Base-by-base conservation (phyloP, 805 yeast species). In the Myxozyma vanderwaltii region DNA sequence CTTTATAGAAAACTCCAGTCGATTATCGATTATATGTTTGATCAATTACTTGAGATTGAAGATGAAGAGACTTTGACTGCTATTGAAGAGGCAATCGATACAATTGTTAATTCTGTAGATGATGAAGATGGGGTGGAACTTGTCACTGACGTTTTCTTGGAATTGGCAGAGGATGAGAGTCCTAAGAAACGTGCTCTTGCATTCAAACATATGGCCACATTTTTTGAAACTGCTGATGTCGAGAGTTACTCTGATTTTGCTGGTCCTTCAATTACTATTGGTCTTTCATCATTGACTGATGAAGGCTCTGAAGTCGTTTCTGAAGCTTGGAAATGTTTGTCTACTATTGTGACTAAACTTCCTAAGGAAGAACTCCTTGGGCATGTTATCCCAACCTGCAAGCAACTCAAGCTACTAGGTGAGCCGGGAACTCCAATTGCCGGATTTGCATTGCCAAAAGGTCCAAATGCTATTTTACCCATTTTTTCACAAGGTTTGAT, bases 401-500 rank as follows among this genome's bases (percentile, higher is more conserved):
- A 84, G 71, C 83, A 96, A 0, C 77, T 94, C 68, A 78, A 78
- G 33, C 72, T 84, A 57, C 81, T 90, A 19, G 86, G 85, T 0
- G 80, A 81, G 68, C 90, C 88, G 33, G 74, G 43, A 4, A 38
- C 23, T 19, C 8, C 17, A n/a, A 38, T 91, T 52, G 82, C 86
- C 35, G 97, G 90, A 0, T 88, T 91, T 73, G 71, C 55, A 71
- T 82, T 63, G 69, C 84, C 76, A 85, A 95, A 73, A 85, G 84
- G 98, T 51, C 96, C 97, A 60, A 84, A 82, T 70, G 87, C 96
- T 75, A 75, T 94, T 40, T 79, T 94, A 67, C 99, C 99, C 29
- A 82, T 95, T 54, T 94, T 94, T 77, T 77, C 90, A 66, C 97
- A 92, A 72, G 98, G 98, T 62, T 81, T 94, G 69, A 89, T 92